Evolutionary conservation across 768 basidiomycete species (phyloP), one percentile per base, ranked within the genome.

Genomic region (Arthromyces matolae): DNA sequence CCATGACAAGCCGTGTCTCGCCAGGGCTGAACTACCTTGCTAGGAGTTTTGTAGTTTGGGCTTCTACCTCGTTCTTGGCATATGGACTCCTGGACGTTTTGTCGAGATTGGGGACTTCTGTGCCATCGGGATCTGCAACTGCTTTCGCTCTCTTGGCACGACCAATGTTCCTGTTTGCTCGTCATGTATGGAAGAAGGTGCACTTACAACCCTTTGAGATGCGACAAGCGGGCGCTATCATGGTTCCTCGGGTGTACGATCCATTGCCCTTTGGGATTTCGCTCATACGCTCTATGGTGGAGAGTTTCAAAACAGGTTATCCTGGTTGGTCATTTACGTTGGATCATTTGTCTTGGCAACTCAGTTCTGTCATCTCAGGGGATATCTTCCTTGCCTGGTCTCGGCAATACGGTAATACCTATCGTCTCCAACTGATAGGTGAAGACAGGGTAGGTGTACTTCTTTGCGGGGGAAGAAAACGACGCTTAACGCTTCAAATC

Each of bases 241-340:
- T 67, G 12, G 60, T 71, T 4, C 72, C 71, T 5, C 45, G 19
- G 19, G 64, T 71, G 16, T 47, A 57, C 2, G 67, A 63, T 46
- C 62, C 52, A 32, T 68, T 63, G 67, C 68, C 68, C 3, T 68
- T 67, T 22, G 67, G 69, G 27, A 28, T 77, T 5, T 68, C 71
- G 32, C 35, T 67, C 14, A 47, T 74, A 1, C 22, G 54, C 13
- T 44, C 45, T 4, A 52, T 51, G 14, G 0, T 69, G n/a, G 47
- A 47, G 12, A 61, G 56, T 32, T 55, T 62, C 31, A 58, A 58
- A 37, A 61, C 60, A 31, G 62, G 60, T 5, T 57, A 54, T 51
- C 60, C 60, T 18, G 60, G 62, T 63, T 7, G 22, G 60, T 50
- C n/a, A 12, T 41, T 23, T 32, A 4, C 5, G 31, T 14, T 23